Evolutionary conservation across 2,329 filamentous ascomycete species (phyloP), one percentile per base, ranked within the genome.

Genomic region (Aspergillus costaricaensis): DNA sequence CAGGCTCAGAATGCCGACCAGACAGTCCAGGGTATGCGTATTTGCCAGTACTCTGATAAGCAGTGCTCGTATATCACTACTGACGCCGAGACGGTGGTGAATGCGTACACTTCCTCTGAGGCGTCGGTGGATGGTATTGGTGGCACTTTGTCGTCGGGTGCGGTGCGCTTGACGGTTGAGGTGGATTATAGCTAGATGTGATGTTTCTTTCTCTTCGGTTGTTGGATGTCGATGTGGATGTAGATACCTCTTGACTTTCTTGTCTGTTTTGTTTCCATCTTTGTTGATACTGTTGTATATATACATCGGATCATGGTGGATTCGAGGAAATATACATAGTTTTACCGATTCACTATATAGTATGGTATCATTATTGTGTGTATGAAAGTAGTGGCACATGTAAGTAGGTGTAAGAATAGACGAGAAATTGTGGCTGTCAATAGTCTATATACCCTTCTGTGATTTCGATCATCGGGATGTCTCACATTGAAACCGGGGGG

Each of bases 21-120:
- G 12, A 43, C 63, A 21, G 67, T 76, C n/a, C 66, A 76, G 61
- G 75, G 74, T 0, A 75, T 77, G 72, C 62, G 67, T 41, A 73
- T 77, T 27, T 75, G 71, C 54, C 60, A 66, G 58, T 61, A 64
- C 27, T 59, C 65, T 52, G 70, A 69, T 8, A 55, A 60, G 30
- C 65, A 62, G 17, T 77, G 74, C 59, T 77, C 75, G n/a, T 63
- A 62, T 17, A 70, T 77, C 17, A 71, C 68, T 3, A 61, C 62
- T 0, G 50, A 44, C 10, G 71, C 70, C 3, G 60, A 57, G 23
- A 66, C 59, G 44, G 70, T 74, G 7, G 53, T 65, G 21, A 61
- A 68, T 59, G 70, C 71, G 21, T 77, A 78, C 61, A 65, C 64
- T 5, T 43, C 64, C 38, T 58, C 54, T 7, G 55, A 72, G 48